phyloP scores from a whole-genome alignment of 495 filamentous ascomycete species.

The Hypoxylon intermedium region DNA sequence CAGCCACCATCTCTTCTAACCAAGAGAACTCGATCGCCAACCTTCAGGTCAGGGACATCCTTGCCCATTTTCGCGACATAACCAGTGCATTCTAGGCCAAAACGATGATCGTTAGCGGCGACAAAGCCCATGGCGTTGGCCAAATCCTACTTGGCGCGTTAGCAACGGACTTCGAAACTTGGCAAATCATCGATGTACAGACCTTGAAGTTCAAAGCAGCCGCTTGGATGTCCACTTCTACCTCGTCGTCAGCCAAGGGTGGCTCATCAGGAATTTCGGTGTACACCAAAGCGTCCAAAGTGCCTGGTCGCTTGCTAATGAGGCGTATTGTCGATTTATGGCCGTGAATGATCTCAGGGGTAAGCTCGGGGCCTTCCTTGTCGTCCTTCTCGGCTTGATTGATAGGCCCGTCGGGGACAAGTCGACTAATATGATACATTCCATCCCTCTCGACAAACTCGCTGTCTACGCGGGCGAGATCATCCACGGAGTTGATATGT shows the following conservation, averaged over 20 bases:
- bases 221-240: constrained; percentile 46
- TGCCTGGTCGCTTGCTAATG: constrained; percentile 29
- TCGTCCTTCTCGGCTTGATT: constrained; percentile 26
- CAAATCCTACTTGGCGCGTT: constrained; percentile 34
- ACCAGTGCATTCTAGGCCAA: constrained; percentile 50
- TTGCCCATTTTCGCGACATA: constrained; percentile 45
- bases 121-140: constrained; percentile 46
- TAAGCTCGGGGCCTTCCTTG: constrained; percentile 1
- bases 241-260: constrained; percentile 27
- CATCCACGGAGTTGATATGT: constrained; percentile 43
- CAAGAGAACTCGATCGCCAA: constrained; percentile 45
- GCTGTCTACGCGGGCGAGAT: constrained; percentile 24
- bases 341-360: neutral
- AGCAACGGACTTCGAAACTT: neutral
- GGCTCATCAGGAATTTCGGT: constrained; percentile 10
- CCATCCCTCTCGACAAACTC: constrained; percentile 46
- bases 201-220: constrained; percentile 48
- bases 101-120: constrained; percentile 35
- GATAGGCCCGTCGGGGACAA: constrained; percentile 19
- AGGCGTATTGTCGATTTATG: constrained; percentile 28
- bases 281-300: constrained; percentile 26
- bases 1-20: constrained; percentile 37
- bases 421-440: constrained; percentile 35
- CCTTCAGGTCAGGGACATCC: constrained; percentile 40
- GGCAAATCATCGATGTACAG: constrained; percentile 26